These are phyloP conservation scores for Aspergillus nanangensis DNA, from an alignment of 495 filamentous ascomycete genomes.

Conservation along the genomic window DNA sequence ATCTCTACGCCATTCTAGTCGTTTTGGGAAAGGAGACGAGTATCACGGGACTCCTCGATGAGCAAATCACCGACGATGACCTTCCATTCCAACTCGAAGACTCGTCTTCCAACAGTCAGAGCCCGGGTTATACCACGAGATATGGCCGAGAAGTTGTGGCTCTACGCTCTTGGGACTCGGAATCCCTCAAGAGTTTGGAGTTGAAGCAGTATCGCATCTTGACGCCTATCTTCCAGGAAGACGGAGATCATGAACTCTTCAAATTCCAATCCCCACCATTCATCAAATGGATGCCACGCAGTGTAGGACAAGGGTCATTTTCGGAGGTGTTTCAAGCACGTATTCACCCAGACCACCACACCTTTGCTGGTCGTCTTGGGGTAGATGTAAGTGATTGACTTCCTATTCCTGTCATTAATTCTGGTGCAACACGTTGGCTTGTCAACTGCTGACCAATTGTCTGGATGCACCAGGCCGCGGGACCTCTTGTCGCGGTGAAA, in stretches of 20 bases:
- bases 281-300: not conserved
- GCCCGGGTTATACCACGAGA: not conserved
- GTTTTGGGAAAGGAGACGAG: not conserved
- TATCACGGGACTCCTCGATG: not conserved
- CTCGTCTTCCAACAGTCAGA: too few relatives aligned
- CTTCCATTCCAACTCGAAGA: not conserved
- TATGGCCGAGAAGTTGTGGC: not conserved
- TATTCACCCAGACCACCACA: constrained; percentile 8
- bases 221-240: not conserved
- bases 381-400: too few relatives aligned
- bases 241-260: constrained; percentile 2
- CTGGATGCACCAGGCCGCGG: not conserved
- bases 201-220: constrained; percentile 6
- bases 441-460: not conserved
- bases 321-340: not conserved
- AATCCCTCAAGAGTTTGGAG: not conserved
- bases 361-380: too few relatives aligned
- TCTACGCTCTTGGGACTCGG: not conserved
- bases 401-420: too few relatives aligned
- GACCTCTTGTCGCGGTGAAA: constrained; percentile 6
- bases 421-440: too few relatives aligned
- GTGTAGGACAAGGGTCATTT: not conserved
- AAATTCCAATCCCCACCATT: constrained; percentile 1
- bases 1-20: not conserved
- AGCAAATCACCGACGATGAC: not conserved